These are phyloP conservation scores for Amanita pseudoporphyria DNA, from an alignment of 768 basidiomycete genomes.

Conservation along the genomic window DNA sequence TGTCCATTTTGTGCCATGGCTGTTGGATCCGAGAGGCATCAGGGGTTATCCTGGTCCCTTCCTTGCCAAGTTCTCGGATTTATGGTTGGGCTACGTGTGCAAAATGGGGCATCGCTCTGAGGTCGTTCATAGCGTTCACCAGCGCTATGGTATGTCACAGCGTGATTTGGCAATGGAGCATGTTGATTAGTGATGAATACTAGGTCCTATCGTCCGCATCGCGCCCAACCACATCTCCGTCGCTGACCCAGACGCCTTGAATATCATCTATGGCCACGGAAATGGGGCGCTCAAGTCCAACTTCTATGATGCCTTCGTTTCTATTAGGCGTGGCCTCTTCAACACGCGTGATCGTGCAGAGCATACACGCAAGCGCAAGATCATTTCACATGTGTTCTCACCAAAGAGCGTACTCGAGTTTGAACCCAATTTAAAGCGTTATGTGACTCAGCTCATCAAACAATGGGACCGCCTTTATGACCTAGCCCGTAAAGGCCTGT, in stretches of 20 bases:
- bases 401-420: conserved; percentile 83
- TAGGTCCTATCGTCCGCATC: conserved; percentile 59
- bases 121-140: conserved; percentile 61
- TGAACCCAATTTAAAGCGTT: conserved; percentile 62
- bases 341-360: conserved; percentile 70
- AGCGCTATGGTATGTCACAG: conserved; percentile 50
- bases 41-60: conserved; percentile 60
- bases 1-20: conserved; percentile 37
- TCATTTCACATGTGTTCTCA: conserved; percentile 78
- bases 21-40: conserved; percentile 50
- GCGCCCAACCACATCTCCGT: conserved; percentile 74
- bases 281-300: conserved; percentile 73
- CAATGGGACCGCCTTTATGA: conserved; percentile 73
- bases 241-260: conserved; percentile 69
- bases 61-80: conserved; percentile 59
- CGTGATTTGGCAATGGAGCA: neutral
- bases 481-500: conserved; percentile 41
- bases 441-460: conserved; percentile 47
- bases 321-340: conserved; percentile 65
- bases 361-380: conserved; percentile 86
- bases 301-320: conserved; percentile 78
- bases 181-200: neutral
- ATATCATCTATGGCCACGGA: conserved; percentile 70
- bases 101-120: conserved; percentile 71
- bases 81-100: conserved; percentile 60